These are phyloP conservation scores for Clitocybe nebularis DNA, from an alignment of 1,284 basidiomycete species.

Conservation along the genomic window DNA sequence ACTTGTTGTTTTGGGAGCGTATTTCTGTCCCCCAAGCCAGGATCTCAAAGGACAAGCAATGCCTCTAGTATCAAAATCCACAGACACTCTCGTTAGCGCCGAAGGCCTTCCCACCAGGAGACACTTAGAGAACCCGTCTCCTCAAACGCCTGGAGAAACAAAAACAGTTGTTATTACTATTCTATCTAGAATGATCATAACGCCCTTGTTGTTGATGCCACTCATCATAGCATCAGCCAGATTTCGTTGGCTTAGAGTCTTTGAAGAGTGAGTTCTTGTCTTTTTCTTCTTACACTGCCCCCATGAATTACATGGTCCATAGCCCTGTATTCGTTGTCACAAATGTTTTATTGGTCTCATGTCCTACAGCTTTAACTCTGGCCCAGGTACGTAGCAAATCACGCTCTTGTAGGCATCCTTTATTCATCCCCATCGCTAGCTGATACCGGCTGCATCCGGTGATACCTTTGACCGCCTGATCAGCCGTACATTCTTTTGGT, in stretches of 20 bases:
- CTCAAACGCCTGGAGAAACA: constrained; percentile 66
- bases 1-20: constrained; percentile 88
- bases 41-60: constrained; percentile 3
- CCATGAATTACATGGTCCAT: no score
- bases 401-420: background rate
- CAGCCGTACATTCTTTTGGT: constrained; percentile 79
- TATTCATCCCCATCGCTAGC: no score
- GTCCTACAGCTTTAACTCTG: constrained; percentile 79
- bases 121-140: constrained; percentile 1
- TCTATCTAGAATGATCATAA: constrained; percentile 79
- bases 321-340: constrained; percentile 85
- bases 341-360: constrained; percentile 70
- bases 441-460: constrained; percentile 83
- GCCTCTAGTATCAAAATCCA: constrained; percentile 2
- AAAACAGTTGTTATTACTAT: constrained; percentile 81
- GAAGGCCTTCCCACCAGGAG: constrained; percentile 10
- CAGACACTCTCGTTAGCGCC: constrained; percentile 13
- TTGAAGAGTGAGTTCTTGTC: constrained; percentile 61
- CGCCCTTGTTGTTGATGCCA: constrained; percentile 76
- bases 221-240: constrained; percentile 62
- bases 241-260: constrained; percentile 60
- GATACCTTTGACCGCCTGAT: constrained; percentile 91
- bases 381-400: constrained; percentile 50
- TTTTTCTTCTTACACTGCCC: constrained; percentile 12
- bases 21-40: constrained; percentile 59